Percentiles rank a stretch among this genome's conserved stretches.
These are phyloP conservation scores for Baorangia bicolor DNA, from an alignment of 768 basidiomycete species.

Conservation along the genomic window DNA sequence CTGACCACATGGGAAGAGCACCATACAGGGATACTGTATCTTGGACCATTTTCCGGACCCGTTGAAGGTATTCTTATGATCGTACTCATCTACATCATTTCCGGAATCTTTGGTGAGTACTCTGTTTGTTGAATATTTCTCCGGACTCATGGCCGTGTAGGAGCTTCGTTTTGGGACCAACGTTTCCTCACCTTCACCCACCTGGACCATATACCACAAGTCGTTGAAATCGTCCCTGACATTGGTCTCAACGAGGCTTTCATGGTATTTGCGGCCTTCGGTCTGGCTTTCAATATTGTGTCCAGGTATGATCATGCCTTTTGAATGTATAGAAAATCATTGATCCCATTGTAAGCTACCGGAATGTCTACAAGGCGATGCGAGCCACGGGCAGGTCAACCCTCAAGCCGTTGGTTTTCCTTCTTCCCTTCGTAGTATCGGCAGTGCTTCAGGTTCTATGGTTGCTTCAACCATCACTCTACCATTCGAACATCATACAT, in stretches of 20 bases:
- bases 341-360: slow-evolving; percentile 50
- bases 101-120: slow-evolving; percentile 67
- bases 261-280: slow-evolving; percentile 76
- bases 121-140: neutral
- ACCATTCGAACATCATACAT: slow-evolving; percentile 67
- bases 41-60: slow-evolving; percentile 92
- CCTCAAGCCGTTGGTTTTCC: slow-evolving; percentile 61
- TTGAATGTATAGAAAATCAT: neutral
- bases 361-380: slow-evolving; percentile 73
- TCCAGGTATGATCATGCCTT: slow-evolving; percentile 44
- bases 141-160: slow-evolving; percentile 36
- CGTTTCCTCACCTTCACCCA: slow-evolving; percentile 58
- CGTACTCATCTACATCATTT: slow-evolving; percentile 68
- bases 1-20: slow-evolving; percentile 81
- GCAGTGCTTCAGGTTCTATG: slow-evolving; percentile 74
- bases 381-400: slow-evolving; percentile 40
- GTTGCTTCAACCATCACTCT: slow-evolving; percentile 67
- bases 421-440: slow-evolving; percentile 78
- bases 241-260: slow-evolving; percentile 82
- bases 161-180: slow-evolving; percentile 80
- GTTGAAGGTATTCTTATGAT: slow-evolving; percentile 96
- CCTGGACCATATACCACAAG: slow-evolving; percentile 49
- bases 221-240: slow-evolving; percentile 55
- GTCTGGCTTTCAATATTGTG: slow-evolving; percentile 77
- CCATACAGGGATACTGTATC: slow-evolving; percentile 88